Evolutionary conservation across 768 basidiomycete genomes (phyloP).

Genomic region (Kwoniella dejecticola): DNA sequence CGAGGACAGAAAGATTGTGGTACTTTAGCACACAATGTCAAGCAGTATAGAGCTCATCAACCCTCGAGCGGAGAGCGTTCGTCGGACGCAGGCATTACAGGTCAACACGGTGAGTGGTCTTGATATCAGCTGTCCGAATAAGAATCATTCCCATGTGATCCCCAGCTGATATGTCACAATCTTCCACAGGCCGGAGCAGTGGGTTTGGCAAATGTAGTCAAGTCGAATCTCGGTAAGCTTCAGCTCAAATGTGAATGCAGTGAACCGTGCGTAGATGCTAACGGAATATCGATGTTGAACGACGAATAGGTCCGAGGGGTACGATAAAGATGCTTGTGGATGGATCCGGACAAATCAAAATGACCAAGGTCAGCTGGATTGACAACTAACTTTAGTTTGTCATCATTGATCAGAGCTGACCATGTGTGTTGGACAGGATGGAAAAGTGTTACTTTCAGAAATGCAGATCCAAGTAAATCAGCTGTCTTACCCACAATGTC

Average conservation of each 20-base stretch:
- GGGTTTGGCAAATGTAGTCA: conserved; percentile 95
- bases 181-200: conserved; percentile 82
- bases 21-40: conserved; percentile 42
- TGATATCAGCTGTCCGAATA: not conserved
- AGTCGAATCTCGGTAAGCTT: conserved; percentile 82
- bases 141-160: not conserved
- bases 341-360: conserved; percentile 93
- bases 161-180: not conserved
- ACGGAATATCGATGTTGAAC: not conserved
- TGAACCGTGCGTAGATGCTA: not conserved
- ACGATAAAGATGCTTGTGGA: conserved; percentile 99
- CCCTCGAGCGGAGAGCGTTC: conserved; percentile 90
- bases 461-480: conserved; percentile 79
- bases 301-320: conserved; percentile 79
- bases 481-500: not conserved
- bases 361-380: conserved; percentile 71
- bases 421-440: conserved; percentile 62
- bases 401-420: no score
- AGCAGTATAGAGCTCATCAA: conserved; percentile 81
- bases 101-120: conserved; percentile 59
- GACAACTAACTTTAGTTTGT: not conserved
- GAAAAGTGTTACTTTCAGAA: conserved; percentile 95
- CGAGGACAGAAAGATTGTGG: no score
- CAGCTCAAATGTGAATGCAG: not conserved
- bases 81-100: conserved; percentile 87